Evolutionary conservation across 2,329 filamentous ascomycete species (phyloP).

Genomic region (Chaetomium globosum): DNA sequence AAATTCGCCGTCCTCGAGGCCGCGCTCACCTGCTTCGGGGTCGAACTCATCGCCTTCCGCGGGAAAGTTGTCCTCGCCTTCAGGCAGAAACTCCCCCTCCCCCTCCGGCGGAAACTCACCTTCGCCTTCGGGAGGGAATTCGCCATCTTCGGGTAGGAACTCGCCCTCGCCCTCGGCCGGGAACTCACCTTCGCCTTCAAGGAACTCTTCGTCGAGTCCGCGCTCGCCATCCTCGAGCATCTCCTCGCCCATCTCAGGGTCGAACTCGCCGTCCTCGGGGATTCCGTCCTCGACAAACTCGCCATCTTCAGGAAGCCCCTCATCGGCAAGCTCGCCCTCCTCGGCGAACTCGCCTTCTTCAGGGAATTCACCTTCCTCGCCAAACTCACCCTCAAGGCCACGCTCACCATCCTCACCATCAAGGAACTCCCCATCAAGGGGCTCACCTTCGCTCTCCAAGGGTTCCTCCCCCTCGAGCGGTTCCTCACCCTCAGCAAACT

Average conservation of each 20-base stretch:
- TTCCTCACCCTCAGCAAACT: constrained; percentile 12
- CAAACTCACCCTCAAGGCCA: constrained; percentile 2
- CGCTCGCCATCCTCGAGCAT: constrained; percentile 13
- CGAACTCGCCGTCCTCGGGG: constrained; percentile 7
- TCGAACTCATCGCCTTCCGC: constrained; percentile 4
- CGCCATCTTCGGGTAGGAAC: constrained; percentile 9
- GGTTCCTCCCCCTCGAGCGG: background rate
- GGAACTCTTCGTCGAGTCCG: constrained; percentile 5
- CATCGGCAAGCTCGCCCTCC: background rate
- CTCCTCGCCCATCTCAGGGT: constrained; percentile 7
- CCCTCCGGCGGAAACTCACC: constrained; percentile 13
- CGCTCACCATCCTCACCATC: constrained; percentile 18
- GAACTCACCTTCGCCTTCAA: constrained; percentile 15
- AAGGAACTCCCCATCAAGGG: background rate
- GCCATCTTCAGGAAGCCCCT: constrained; percentile 6
- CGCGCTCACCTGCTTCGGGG: constrained; percentile 14
- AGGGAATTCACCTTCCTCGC: constrained; percentile 1
- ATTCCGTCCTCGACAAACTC: background rate
- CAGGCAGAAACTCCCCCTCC: constrained; percentile 5
- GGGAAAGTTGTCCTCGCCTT: constrained; percentile 10
- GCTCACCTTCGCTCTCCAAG: background rate
- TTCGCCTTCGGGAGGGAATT: constrained; percentile 11
- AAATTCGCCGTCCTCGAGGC: constrained; percentile 9
- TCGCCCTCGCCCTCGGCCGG: background rate
- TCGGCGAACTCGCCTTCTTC: constrained; percentile 14